Evolutionary conservation across 139 green algal species (phyloP), one percentile per base, ranked within the genome.

Genomic region (Coelastrella sp.): DNA sequence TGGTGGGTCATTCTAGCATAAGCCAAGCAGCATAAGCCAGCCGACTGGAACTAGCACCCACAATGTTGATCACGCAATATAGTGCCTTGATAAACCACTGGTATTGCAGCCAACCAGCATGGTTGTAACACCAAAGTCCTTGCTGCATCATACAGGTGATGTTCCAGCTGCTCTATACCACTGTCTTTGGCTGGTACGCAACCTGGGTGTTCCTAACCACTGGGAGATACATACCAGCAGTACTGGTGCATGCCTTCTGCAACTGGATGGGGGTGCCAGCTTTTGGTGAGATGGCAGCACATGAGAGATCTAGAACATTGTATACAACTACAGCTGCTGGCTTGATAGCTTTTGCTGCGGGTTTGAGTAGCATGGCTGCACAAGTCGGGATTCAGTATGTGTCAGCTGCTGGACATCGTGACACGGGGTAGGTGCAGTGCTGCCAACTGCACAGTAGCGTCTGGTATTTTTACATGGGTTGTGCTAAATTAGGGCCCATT

Each of bases 181-280:
- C 81, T 0, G 19, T 96, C 13, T 97, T 97, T 89, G 95, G 95
- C 43, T 93, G 86, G 88, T 90, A 91, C 38, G 92, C 91, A 17
- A 90, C 94, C 34, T 94, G 68, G 41, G 72, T 95, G 5, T 90
- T 96, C 35, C 34, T 96, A 19, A 69, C 79, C 8, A 95, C 87
- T 3, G 87, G 91, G 0, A 83, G 89, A 51, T 21, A 95, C 2
- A 60, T 78, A 7, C 89, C 89, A 3, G 72, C 88, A 0, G 48
- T 94, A 3, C 72, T 86, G 11, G 88, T 89, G 1, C 95, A 98
- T 75, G 68, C 84, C 0, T 88, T 95, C 27, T 96, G 93, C 91
- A 98, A 98, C 64, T 86, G 86, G n/a, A 85, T 95, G 81, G 93
- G 95, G 32, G 83, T 96, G 27, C 94, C 95, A 4, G n/a, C 74